Evolutionary conservation across 352 stramenopile species (phyloP).

Genomic region (Globisporangium lucens): DNA sequence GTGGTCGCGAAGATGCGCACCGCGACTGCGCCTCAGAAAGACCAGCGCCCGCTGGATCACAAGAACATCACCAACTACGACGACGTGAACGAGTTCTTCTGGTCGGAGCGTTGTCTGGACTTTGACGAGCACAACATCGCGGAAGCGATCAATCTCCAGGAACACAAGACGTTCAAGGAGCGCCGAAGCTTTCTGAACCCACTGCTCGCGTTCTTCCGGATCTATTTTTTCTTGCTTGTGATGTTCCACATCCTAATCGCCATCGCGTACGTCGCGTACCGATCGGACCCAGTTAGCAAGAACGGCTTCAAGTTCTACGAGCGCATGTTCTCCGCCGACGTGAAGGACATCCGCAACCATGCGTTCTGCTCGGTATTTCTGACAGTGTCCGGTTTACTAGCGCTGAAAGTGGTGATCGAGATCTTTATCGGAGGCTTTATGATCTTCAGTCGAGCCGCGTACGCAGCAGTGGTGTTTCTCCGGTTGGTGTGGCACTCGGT

Average conservation of each 20-base stretch:
- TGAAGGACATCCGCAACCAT: constrained; percentile 68
- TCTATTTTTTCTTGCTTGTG: constrained; percentile 86
- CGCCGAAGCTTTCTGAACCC: constrained; percentile 79
- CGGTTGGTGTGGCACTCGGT: constrained; percentile 79
- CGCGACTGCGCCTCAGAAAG: constrained; percentile 22
- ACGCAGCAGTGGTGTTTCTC: constrained; percentile 61
- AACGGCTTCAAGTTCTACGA: constrained; percentile 64
- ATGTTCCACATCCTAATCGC: constrained; percentile 77
- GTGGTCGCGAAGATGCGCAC: constrained; percentile 74
- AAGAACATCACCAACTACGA: constrained; percentile 90
- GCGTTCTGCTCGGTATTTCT: constrained; percentile 76
- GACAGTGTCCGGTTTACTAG: constrained; percentile 54
- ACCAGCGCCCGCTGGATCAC: constrained; percentile 50
- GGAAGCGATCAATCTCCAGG: constrained; percentile 54
- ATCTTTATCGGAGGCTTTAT: constrained; percentile 79
- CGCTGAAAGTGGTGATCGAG: constrained; percentile 74
- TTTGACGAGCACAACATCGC: constrained; percentile 85
- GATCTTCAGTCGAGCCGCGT: constrained; percentile 56
- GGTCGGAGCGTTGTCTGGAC: constrained; percentile 63
- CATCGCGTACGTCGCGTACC: constrained; percentile 79
- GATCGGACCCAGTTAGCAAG: constrained; percentile 52
- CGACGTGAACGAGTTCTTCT: constrained; percentile 91
- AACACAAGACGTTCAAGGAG: constrained; percentile 87
- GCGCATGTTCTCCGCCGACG: constrained; percentile 66
- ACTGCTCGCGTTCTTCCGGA: constrained; percentile 79